A percentile compares a stretch with the other conserved stretches of the same genome.
Conservation (phyloP, 2,329 filamentous ascomycete genomes). For the Fusarium musae region DNA sequence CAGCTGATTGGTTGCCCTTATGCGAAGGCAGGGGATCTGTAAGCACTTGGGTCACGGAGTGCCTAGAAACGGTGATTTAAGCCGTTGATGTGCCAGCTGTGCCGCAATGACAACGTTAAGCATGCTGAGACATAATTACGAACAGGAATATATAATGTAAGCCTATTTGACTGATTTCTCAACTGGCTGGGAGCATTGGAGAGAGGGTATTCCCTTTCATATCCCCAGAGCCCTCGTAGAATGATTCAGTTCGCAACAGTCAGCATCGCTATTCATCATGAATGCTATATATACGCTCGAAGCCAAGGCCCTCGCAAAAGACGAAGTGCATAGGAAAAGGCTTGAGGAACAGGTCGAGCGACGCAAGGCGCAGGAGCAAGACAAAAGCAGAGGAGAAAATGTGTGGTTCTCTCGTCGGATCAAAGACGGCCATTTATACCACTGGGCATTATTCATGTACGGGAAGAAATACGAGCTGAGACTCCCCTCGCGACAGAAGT, state of each 20-base stretch:
- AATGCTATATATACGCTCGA: not conserved
- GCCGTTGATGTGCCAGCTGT: not conserved
- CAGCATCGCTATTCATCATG: accelerated
- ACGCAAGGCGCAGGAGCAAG: not conserved
- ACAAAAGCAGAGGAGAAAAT: accelerated
- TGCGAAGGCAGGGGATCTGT: accelerated
- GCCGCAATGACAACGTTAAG: not conserved
- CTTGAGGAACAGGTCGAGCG: not conserved
- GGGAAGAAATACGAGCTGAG: not conserved
- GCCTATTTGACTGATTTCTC: not conserved
- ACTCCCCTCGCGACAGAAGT: not conserved
- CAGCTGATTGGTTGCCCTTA: accelerated
- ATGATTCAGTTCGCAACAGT: accelerated
- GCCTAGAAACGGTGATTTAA: accelerated
- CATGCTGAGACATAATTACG: not conserved
- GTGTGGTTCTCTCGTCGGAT: not conserved
- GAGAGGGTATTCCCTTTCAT: not conserved
- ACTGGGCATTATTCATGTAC: not conserved
- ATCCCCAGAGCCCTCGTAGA: accelerated
- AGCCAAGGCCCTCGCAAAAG: not conserved
- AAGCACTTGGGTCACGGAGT: not conserved
- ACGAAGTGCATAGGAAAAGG: accelerated
- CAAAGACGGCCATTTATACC: not conserved
- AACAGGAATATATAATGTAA: not conserved
- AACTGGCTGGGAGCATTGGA: accelerated